Evolutionary conservation across 495 filamentous ascomycete species (phyloP).

Genomic region (Aspergillus cristatus): DNA sequence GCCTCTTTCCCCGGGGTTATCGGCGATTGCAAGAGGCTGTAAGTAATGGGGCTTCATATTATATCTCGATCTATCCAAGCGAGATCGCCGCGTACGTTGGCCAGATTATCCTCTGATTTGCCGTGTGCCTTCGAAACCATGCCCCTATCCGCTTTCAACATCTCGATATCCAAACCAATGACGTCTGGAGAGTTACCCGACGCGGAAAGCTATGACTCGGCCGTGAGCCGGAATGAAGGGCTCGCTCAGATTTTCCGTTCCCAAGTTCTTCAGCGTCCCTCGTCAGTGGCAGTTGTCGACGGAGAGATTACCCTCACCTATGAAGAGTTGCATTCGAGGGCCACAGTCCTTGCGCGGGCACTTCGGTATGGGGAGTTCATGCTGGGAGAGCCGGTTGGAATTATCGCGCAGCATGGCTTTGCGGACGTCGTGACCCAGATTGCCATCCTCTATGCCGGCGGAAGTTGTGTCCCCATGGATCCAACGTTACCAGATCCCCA

Average conservation of each 20-base stretch:
- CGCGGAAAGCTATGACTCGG: not conserved
- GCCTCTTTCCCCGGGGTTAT: too few species aligned
- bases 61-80: too few species aligned
- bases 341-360: not conserved
- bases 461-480: conserved; percentile 14
- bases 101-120: too few species aligned
- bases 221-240: not conserved
- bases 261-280: not conserved
- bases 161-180: too few species aligned
- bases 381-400: conserved; percentile 8
- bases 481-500: conserved; percentile 9
- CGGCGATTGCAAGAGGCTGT: too few species aligned
- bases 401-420: conserved; percentile 13
- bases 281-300: not conserved
- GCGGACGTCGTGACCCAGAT: conserved; percentile 11
- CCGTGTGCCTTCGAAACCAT: too few species aligned
- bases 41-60: too few species aligned
- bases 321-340: conserved; percentile 1
- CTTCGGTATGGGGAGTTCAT: conserved; percentile 1
- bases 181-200: too few species aligned
- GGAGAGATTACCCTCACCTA: not conserved
- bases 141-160: too few species aligned
- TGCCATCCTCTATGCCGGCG: conserved; percentile 14
- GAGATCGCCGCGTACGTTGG: too few species aligned
- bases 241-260: not conserved